Evolutionary conservation across 108 stramenopile species (phyloP).

Genomic region (Nannochloropsis granulata): DNA sequence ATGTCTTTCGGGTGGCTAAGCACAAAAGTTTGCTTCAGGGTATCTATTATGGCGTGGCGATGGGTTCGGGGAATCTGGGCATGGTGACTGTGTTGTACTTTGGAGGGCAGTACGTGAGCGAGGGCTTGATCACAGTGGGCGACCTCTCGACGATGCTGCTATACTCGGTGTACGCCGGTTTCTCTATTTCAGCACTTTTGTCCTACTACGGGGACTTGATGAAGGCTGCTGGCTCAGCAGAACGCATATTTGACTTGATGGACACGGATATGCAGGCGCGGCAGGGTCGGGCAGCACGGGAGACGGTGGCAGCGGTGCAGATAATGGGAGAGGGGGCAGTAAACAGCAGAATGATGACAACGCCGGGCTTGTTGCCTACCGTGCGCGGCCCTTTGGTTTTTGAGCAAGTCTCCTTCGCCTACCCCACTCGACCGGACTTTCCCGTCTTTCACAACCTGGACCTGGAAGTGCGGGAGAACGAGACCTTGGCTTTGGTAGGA

Average conservation of each 20-base stretch:
- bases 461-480: conserved; percentile 50
- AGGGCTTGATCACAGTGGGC: conserved; percentile 19
- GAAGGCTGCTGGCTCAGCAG: conserved; percentile 5
- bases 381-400: neutral
- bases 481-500: conserved; percentile 74
- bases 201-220: neutral
- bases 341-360: neutral
- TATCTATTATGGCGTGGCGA: neutral
- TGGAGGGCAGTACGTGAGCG: conserved; percentile 19
- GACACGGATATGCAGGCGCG: neutral
- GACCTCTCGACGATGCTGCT: neutral
- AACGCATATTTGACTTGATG: conserved; percentile 12
- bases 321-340: neutral
- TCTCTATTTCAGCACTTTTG: neutral
- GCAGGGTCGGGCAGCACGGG: neutral
- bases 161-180: neutral
- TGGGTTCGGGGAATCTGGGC: neutral
- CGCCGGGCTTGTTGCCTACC: neutral
- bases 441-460: conserved; percentile 52
- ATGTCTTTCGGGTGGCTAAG: neutral
- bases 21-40: neutral
- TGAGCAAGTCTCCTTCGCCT: neutral
- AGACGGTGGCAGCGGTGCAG: neutral
- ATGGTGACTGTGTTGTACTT: conserved; percentile 26
- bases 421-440: neutral